Evolutionary conservation across 2,329 filamentous ascomycete species (phyloP), one percentile per base, ranked within the genome.

Genomic region (Acrocalymma vagum): DNA sequence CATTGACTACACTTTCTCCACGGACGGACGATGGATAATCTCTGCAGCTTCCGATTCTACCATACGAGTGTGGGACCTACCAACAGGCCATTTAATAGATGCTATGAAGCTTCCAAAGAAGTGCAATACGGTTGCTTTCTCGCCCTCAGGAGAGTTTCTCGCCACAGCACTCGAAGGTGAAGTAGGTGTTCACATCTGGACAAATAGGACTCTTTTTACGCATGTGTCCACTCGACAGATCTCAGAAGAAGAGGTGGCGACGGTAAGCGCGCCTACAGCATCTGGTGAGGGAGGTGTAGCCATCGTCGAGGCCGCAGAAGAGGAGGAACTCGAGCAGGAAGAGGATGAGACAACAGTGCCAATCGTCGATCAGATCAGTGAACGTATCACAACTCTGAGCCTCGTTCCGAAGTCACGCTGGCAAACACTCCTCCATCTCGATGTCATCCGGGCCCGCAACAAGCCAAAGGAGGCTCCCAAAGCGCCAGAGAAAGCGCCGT

Each of bases 71-170:
- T 99, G 94, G 91, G 95, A 99, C 73, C 77, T 99, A 18, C 90
- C 94, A 0, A 99, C 95, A 0, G 93, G 91, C 17, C 93, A 99
- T 71, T 78, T 99, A 10, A 94, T 99, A 48, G 94, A 99, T 65
- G 90, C 89, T 3, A 91, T 99, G 71, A 84, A 84, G 42, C 81
- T 95, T 5, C 83, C 85, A 39, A 87, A 81, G 38, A 85, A 86
- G 9, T 96, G 92, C 67, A 94, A 85, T 11, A 86, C 90, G 3
- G 76, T 99, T 9, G 84, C 92, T 6, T 95, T 97, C 76, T 96
- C 94, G 0, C 79, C 79, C 1, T 95, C 90, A 0, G 94, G 93
- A 10, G 94, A 99, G 62, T 97, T 91, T 59, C 80, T 99, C n/a
- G 94, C 94, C 3, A 94, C 92, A 3, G 87, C 91, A 0, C 85